Conservation (phyloP, 345 rosid species). For the Crucihimalaya himalaica region DNA sequence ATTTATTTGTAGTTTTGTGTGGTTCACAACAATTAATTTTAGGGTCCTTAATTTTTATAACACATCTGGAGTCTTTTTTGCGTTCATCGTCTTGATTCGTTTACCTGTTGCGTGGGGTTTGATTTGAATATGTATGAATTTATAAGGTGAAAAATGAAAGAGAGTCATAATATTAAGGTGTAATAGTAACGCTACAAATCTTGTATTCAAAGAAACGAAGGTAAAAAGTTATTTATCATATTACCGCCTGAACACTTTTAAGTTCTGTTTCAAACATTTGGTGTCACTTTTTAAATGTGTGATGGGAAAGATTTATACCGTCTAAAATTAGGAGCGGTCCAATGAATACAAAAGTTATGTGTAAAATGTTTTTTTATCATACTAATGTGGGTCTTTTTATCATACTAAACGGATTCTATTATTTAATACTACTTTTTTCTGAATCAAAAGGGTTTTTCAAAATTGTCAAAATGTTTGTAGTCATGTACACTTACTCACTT, state of each 20-base stretch:
- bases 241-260: slow-evolving; percentile 29
- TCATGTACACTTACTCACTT: background rate
- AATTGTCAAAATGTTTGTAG: background rate
- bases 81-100: background rate
- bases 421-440: background rate
- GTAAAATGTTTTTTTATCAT: background rate
- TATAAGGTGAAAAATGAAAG: slow-evolving; percentile 6
- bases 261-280: slow-evolving; percentile 19
- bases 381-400: background rate
- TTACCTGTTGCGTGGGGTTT: slow-evolving; percentile 29
- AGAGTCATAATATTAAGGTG: slow-evolving; percentile 5
- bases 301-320: background rate
- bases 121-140: slow-evolving; percentile 11
- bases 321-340: background rate
- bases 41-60: slow-evolving; percentile 17
- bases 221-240: slow-evolving; percentile 19
- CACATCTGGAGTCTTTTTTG: background rate
- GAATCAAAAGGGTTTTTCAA: background rate
- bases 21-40: slow-evolving; percentile 20
- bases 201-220: background rate
- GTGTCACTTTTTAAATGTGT: background rate
- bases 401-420: background rate
- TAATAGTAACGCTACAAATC: background rate
- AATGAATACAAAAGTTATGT: background rate
- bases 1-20: slow-evolving; percentile 9